Conservation (phyloP, 108 stramenopile species). For the Pseudonitzschia pungens region DNA sequence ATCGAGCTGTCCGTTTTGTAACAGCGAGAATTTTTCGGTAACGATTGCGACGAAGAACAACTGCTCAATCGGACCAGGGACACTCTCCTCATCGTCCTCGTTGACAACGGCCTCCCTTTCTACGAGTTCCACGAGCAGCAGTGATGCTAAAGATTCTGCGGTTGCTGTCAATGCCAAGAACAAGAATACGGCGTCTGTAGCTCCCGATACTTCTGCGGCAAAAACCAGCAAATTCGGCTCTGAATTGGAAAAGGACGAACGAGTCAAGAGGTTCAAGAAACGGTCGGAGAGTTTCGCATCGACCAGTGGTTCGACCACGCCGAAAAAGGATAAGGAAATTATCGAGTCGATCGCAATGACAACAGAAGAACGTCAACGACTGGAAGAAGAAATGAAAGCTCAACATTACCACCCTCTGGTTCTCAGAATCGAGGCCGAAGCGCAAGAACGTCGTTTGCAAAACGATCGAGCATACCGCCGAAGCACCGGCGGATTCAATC, state of each 20-base stretch:
- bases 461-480: conserved; percentile 51
- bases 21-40: conserved; percentile 42
- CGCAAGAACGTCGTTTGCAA: conserved; percentile 61
- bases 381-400: conserved; percentile 74
- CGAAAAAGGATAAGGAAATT: conserved; percentile 16
- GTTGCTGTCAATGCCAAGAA: background rate
- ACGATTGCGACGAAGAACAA: conserved; percentile 55
- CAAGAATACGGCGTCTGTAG: conserved; percentile 8
- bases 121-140: background rate
- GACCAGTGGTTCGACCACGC: conserved; percentile 6
- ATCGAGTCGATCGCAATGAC: conserved; percentile 61
- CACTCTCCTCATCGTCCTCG: background rate
- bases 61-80: conserved; percentile 19
- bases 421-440: conserved; percentile 58
- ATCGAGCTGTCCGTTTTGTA: conserved; percentile 56
- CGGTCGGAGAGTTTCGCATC: conserved; percentile 46
- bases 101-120: background rate
- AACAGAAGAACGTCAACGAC: conserved; percentile 59
- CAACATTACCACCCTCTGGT: conserved; percentile 71
- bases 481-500: background rate
- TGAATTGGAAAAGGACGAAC: conserved; percentile 61
- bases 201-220: conserved; percentile 1
- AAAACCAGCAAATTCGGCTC: conserved; percentile 53
- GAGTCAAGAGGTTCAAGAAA: conserved; percentile 42
- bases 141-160: background rate